Percentiles rank a stretch among this genome's conserved stretches.
Evolutionary conservation across 1,284 basidiomycete species (phyloP).

Genomic region (Heterobasidion irregulare): DNA sequence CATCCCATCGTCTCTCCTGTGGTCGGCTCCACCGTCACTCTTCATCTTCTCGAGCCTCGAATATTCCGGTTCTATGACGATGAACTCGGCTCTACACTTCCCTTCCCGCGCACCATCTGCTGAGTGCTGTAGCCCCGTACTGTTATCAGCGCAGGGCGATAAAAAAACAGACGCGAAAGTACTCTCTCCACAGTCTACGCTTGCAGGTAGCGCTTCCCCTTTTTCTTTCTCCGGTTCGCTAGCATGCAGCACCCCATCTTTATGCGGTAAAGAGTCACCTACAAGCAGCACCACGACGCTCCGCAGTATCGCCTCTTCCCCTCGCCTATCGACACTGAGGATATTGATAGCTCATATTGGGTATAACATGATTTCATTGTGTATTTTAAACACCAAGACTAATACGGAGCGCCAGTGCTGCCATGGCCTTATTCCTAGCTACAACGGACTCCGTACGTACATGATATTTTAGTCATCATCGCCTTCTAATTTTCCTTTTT

Average conservation of each 20-base stretch:
- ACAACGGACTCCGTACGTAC: slow-evolving; percentile 70
- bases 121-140: background rate
- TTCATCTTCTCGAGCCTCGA: background rate
- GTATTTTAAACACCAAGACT: background rate
- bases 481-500: slow-evolving; percentile 12
- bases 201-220: background rate
- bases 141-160: background rate
- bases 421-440: slow-evolving; percentile 68
- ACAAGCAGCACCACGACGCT: background rate
- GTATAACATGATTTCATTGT: slow-evolving; percentile 12
- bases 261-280: background rate
- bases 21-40: background rate
- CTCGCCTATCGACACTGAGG: slow-evolving; percentile 13
- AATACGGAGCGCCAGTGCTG: slow-evolving; percentile 35
- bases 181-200: background rate
- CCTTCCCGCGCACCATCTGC: background rate
- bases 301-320: background rate
- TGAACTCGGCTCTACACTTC: background rate
- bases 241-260: background rate
- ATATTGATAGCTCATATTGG: slow-evolving; percentile 22
- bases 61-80: background rate
- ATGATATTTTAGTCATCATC: slow-evolving; percentile 7
- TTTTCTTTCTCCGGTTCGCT: background rate
- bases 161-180: background rate
- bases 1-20: background rate